These are phyloP conservation scores for Sherardia arvensis DNA, from an alignment of 257 asterid genomes.

Conservation along the genomic window DNA sequence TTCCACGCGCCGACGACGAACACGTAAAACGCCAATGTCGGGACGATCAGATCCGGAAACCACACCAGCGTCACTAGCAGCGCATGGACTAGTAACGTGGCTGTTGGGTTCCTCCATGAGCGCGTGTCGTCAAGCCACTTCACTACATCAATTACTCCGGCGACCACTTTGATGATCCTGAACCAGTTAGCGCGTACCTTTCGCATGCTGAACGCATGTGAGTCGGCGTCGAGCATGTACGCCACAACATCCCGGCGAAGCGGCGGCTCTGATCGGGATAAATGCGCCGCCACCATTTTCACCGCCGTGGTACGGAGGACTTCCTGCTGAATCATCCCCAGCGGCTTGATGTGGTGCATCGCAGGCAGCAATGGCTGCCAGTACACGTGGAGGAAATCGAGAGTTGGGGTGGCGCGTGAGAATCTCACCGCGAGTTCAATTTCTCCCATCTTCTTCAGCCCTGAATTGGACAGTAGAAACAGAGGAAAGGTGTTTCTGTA, in stretches of 20 bases:
- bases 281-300: constrained; percentile 49
- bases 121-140: constrained; percentile 82
- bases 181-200: constrained; percentile 72
- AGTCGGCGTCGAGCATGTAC: constrained; percentile 66
- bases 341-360: constrained; percentile 81
- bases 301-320: constrained; percentile 37
- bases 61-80: constrained; percentile 64
- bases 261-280: constrained; percentile 76
- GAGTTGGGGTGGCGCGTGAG: constrained; percentile 48
- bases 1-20: constrained; percentile 79
- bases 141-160: constrained; percentile 54
- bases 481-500: constrained; percentile 48
- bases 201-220: constrained; percentile 70
- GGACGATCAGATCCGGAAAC: constrained; percentile 70
- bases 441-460: constrained; percentile 84
- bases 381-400: constrained; percentile 64
- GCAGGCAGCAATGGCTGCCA: constrained; percentile 59
- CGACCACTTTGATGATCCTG: constrained; percentile 59
- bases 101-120: constrained; percentile 71
- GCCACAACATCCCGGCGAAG: constrained; percentile 65
- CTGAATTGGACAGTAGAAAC: constrained; percentile 44
- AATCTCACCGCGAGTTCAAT: constrained; percentile 66
- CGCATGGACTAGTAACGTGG: constrained; percentile 65
- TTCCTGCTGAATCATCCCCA: constrained; percentile 65
- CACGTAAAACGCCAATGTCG: constrained; percentile 64